A percentile compares a stretch with the other conserved stretches of the same genome.
Conservation (phyloP, 371 early-diverging fungal genomes). For the Saksenaea vasiformis region DNA sequence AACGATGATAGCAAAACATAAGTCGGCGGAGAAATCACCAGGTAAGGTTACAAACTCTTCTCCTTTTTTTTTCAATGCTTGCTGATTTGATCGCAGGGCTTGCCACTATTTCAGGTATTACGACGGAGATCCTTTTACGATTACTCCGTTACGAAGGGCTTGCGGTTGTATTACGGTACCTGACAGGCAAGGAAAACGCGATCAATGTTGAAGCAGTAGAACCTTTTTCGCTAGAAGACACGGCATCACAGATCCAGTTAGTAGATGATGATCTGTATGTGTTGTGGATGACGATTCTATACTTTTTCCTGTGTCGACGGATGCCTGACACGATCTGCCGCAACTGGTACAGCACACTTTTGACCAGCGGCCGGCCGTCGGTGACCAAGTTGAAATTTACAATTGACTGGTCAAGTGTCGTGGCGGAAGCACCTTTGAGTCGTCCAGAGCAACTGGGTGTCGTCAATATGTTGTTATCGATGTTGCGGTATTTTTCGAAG, state of each 20-base stretch:
- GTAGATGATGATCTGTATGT: conserved; percentile 30
- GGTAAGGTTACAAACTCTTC: no score
- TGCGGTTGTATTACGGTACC: conserved; percentile 8
- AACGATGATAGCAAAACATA: conserved; percentile 1
- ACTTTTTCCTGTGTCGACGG: conserved; percentile 17
- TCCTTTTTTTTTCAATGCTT: no score
- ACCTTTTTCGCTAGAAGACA: conserved; percentile 21
- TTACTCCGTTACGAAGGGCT: conserved; percentile 18
- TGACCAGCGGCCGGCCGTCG: conserved; percentile 22
- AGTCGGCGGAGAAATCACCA: background rate
- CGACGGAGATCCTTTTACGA: conserved; percentile 27
- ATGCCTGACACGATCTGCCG: conserved; percentile 26
- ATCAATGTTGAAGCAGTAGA: conserved; percentile 15
- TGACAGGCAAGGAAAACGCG: conserved; percentile 9
- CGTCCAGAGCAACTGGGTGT: conserved; percentile 22
- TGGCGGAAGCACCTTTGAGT: conserved; percentile 20
- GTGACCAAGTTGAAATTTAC: conserved; percentile 21
- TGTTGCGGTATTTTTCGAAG: conserved; percentile 30
- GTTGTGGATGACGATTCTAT: conserved; percentile 37
- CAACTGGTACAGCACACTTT: conserved; percentile 25
- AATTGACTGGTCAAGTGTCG: conserved; percentile 29
- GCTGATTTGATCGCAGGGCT: conserved; percentile 7
- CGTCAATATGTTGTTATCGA: conserved; percentile 36
- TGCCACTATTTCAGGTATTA: conserved; percentile 14
- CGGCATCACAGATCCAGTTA: conserved; percentile 11